phyloP scores from a whole-genome alignment of 2,329 filamentous ascomycete genomes.

The Fusarium odoratissimum region DNA sequence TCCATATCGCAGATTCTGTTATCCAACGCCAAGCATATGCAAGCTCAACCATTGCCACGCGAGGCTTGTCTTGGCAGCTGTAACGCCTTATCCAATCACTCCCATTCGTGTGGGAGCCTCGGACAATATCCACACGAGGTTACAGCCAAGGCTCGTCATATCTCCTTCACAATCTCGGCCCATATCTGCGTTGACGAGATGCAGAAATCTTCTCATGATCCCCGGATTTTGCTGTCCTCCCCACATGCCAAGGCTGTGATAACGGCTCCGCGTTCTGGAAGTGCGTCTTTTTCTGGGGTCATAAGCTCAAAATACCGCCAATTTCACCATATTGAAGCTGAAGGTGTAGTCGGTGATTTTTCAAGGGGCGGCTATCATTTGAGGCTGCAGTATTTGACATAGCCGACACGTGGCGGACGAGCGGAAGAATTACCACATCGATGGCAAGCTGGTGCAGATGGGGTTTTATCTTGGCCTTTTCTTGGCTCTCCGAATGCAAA shows the following conservation, averaged over 20 bases:
- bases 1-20: constrained; percentile 8
- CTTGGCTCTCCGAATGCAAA: constrained; percentile 1
- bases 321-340: not conserved
- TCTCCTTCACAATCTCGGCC: not conserved
- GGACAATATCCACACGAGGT: not conserved
- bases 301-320: not conserved
- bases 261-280: not conserved
- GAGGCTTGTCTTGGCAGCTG: constrained; percentile 14
- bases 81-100: not conserved
- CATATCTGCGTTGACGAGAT: constrained; percentile 3
- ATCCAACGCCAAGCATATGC: constrained; percentile 18
- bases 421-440: constrained; percentile 10
- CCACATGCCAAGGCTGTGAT: constrained; percentile 21
- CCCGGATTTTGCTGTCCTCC: not conserved
- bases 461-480: constrained; percentile 4
- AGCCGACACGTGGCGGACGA: constrained; percentile 23
- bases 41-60: constrained; percentile 21
- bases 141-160: not conserved
- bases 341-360: not conserved
- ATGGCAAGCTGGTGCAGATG: not conserved
- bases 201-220: not conserved
- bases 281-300: not conserved
- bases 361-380: constrained; percentile 12
- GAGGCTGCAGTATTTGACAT: not conserved
- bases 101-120: not conserved